Conservation (phyloP, 2,329 filamentous ascomycete species). For the Elsinoe batatas region DNA sequence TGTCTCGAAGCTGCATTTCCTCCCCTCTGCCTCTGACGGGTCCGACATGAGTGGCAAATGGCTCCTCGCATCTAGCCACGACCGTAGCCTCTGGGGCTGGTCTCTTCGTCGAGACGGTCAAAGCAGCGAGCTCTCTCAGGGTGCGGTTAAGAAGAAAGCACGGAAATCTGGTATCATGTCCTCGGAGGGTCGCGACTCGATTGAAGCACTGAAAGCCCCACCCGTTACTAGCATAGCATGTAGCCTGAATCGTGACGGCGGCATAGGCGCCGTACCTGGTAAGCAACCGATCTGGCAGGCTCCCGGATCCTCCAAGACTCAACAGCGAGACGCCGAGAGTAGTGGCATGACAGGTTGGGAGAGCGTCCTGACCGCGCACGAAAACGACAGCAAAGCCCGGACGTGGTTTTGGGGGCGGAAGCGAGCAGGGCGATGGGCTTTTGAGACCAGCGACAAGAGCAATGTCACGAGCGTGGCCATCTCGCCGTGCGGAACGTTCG, state of each 20-base stretch:
- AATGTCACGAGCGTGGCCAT: slow-evolving; percentile 77
- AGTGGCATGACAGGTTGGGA: slow-evolving; percentile 88
- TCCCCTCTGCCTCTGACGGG: slow-evolving; percentile 82
- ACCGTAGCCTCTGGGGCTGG: slow-evolving; percentile 92
- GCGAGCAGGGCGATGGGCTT: slow-evolving; percentile 83
- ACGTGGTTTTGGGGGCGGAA: slow-evolving; percentile 99
- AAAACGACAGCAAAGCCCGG: slow-evolving; percentile 70
- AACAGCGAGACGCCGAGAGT: slow-evolving; percentile 56
- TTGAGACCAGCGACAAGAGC: slow-evolving; percentile 74
- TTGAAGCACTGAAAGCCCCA: slow-evolving; percentile 69
- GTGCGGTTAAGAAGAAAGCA: slow-evolving; percentile 74
- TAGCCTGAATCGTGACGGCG: slow-evolving; percentile 87
- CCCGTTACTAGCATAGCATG: slow-evolving; percentile 87
- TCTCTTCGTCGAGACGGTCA: slow-evolving; percentile 91
- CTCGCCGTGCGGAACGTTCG: slow-evolving; percentile 88
- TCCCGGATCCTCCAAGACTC: slow-evolving; percentile 44
- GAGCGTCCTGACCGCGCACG: slow-evolving; percentile 88
- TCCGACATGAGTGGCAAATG: slow-evolving; percentile 85
- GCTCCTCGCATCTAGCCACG: slow-evolving; percentile 80
- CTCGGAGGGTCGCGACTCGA: slow-evolving; percentile 23
- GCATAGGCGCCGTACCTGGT: slow-evolving; percentile 74
- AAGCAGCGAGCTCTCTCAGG: slow-evolving; percentile 86
- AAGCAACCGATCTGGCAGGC: slow-evolving; percentile 79
- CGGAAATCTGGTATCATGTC: slow-evolving; percentile 71
- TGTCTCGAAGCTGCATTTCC: slow-evolving; percentile 70